Evolutionary conservation across 2,329 filamentous ascomycete genomes (phyloP), one percentile per base, ranked within the genome.

Genomic region (Diaporthe destruens): DNA sequence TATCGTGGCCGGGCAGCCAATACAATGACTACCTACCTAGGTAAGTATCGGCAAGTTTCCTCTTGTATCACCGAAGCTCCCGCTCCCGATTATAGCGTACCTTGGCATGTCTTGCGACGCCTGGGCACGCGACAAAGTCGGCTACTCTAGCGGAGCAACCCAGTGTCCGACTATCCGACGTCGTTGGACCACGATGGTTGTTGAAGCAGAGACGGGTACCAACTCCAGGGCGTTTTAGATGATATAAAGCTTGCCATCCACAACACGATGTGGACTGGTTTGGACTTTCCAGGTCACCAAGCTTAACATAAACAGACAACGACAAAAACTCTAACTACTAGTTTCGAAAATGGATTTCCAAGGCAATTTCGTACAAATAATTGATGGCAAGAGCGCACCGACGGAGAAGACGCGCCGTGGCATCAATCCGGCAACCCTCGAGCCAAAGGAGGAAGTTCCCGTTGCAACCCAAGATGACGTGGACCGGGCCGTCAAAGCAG

Each of bases 301-400:
- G 29, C 29, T 29, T 29, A 14, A 39, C 2, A 39, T 3, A 5
- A 39, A 12, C 12, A 39, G 12, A 39, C 2, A 12, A 2, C 36
- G 3, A 2, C 36, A 39, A 39, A 11, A 12, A 3, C 11, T 39
- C 36, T 5, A 29, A 29, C 29, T 1, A 39, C 11, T 39, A 12
- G 3, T 39, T 12, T 39, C 12, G 11, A 39, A 39, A 1, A 49
- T 49, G 6, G 57, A 54, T 16, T 68, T 68, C 23, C 23, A 54
- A 5, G 63, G 77, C 78, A 87, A 86, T 75, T 63, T 63, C 20
- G 39, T 49, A 12, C 57, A 63, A n/a, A 71, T 65, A 16, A 71
- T 71, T 34, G 23, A 63, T 5, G 55, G 55, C 32, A 34, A 66
- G 56, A 32, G 44, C 16, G 49, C 42, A 8, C 6, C 11, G 1